phyloP scores from a whole-genome alignment of 2,329 filamentous ascomycete species.

The Niveomyces coronatus region DNA sequence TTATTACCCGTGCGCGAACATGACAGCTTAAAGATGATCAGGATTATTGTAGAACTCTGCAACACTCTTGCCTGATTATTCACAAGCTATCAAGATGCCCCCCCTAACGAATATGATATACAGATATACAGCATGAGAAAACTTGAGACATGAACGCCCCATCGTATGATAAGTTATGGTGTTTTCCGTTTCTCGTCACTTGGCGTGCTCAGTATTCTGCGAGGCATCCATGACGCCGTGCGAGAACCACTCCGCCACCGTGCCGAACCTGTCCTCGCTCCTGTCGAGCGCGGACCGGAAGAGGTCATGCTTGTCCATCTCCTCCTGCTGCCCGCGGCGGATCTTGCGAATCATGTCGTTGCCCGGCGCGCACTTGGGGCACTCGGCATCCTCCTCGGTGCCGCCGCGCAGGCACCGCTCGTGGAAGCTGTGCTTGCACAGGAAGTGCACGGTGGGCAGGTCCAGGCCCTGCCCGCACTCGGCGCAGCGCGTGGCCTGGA shows the following conservation, averaged over 20 bases:
- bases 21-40: too few relatives aligned
- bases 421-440: constrained; percentile 96
- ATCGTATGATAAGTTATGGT: too few relatives aligned
- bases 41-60: too few relatives aligned
- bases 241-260: constrained; percentile 90
- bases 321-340: constrained; percentile 74
- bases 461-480: constrained; percentile 72
- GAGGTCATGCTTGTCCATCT: constrained; percentile 76
- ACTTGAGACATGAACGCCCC: too few relatives aligned
- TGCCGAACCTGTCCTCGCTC: constrained; percentile 77
- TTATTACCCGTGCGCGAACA: too few relatives aligned
- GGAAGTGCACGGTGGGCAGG: constrained; percentile 84
- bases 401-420: constrained; percentile 63
- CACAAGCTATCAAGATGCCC: too few relatives aligned
- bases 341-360: constrained; percentile 88
- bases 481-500: constrained; percentile 81
- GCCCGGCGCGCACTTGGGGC: constrained; percentile 71
- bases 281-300: constrained; percentile 71
- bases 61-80: too few relatives aligned
- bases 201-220: constrained; percentile 21
- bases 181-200: too few relatives aligned
- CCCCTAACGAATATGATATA: too few relatives aligned
- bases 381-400: constrained; percentile 56
- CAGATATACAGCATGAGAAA: too few relatives aligned
- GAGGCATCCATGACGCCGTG: constrained; percentile 71